phyloP scores from a whole-genome alignment of 805 yeast genomes.

The Vanderwaltozyma tropicalis region DNA sequence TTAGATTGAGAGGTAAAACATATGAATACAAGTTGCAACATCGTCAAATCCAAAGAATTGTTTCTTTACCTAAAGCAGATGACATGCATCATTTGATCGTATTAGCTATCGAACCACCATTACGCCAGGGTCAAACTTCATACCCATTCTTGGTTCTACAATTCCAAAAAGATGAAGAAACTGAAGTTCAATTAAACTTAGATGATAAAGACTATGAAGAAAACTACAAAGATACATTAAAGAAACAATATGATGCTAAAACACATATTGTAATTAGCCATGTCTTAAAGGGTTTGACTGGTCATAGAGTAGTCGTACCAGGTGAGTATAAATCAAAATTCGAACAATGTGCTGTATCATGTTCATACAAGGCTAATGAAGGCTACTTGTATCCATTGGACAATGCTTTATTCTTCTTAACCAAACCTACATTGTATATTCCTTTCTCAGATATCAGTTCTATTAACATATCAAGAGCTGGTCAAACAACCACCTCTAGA shows the following conservation, averaged over 20 bases:
- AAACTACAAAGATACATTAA: conserved; percentile 66
- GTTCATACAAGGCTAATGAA: conserved; percentile 91
- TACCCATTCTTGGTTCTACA: conserved; percentile 89
- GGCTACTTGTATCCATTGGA: conserved; percentile 92
- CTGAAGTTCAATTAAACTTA: conserved; percentile 79
- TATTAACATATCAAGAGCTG: conserved; percentile 81
- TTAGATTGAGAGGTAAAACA: conserved; percentile 92
- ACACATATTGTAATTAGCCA: conserved; percentile 83
- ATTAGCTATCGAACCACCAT: conserved; percentile 90
- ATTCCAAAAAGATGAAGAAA: conserved; percentile 80
- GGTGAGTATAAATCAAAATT: conserved; percentile 70
- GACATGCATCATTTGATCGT: conserved; percentile 82
- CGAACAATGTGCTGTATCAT: conserved; percentile 76
- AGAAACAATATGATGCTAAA: conserved; percentile 65
- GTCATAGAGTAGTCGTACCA: conserved; percentile 73
- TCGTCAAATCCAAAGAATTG: conserved; percentile 79
- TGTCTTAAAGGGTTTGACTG: conserved; percentile 82
- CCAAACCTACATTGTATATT: conserved; percentile 88
- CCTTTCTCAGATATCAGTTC: conserved; percentile 73
- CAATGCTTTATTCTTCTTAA: conserved; percentile 78
- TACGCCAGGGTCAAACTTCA: conserved; percentile 96
- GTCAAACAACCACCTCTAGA: conserved; percentile 67
- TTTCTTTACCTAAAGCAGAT: conserved; percentile 89
- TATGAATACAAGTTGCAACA: conserved; percentile 94
- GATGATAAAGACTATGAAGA: conserved; percentile 70